These are phyloP conservation scores for Eucalyptus polybractea DNA, from an alignment of 345 rosid genomes.

Conservation along the genomic window DNA sequence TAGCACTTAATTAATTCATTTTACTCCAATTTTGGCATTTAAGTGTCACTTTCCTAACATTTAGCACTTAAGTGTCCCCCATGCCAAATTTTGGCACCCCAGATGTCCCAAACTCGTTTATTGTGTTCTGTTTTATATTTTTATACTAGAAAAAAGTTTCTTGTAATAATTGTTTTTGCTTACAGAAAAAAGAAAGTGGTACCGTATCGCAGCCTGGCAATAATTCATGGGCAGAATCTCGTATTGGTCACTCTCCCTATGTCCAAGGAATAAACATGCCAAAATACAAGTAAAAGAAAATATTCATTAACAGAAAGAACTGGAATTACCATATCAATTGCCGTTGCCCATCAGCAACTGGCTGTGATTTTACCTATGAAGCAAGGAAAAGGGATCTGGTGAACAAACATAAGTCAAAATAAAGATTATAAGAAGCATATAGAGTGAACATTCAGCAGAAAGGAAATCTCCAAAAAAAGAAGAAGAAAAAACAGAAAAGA, in stretches of 20 bases:
- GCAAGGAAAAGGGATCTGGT: background rate
- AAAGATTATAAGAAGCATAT: background rate
- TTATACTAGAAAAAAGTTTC: background rate
- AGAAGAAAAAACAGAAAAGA: background rate
- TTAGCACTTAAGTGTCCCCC: no score
- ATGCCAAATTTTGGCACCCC: no score
- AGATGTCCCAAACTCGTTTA: no score
- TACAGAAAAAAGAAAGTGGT: background rate
- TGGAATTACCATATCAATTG: constrained; percentile 64
- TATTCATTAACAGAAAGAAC: background rate
- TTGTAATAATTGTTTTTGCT: background rate
- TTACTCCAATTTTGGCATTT: fast-evolving
- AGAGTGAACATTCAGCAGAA: background rate
- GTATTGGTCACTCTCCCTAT: background rate
- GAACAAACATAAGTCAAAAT: background rate
- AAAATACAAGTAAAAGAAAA: background rate
- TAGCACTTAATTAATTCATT: no score
- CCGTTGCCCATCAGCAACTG: constrained; percentile 36
- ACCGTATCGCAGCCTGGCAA: background rate
- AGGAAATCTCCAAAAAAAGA: background rate
- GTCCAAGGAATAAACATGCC: background rate
- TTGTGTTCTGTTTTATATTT: background rate
- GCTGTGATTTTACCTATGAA: constrained; percentile 91
- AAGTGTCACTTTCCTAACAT: no score
- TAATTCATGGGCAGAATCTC: background rate